A percentile compares a stretch with the other conserved stretches of the same genome.
Evolutionary conservation across 352 stramenopile species (phyloP).

Genomic region (Phytopythium cucurbitacearum): DNA sequence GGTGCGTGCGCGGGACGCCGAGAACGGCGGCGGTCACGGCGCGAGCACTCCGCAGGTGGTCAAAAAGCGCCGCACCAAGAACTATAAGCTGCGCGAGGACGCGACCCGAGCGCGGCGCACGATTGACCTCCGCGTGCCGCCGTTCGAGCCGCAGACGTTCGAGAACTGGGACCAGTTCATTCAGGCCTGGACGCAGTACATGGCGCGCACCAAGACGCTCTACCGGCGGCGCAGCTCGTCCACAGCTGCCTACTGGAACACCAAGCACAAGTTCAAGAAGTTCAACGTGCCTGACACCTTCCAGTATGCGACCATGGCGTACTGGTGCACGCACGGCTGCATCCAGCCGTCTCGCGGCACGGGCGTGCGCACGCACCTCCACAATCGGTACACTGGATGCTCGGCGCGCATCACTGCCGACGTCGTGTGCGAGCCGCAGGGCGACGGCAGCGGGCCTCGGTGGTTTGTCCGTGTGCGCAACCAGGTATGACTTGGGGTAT

Average conservation of each 20-base stretch:
- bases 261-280: conserved; percentile 71
- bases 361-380: conserved; percentile 66
- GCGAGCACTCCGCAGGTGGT: conserved; percentile 20
- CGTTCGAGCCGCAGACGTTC: conserved; percentile 55
- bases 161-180: conserved; percentile 65
- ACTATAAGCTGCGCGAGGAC: conserved; percentile 75
- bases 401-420: conserved; percentile 68
- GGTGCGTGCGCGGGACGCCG: too few species aligned
- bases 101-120: conserved; percentile 47
- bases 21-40: not conserved
- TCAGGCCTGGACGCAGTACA: conserved; percentile 60
- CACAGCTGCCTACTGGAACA: conserved; percentile 72
- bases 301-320: conserved; percentile 80
- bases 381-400: conserved; percentile 79
- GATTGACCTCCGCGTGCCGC: conserved; percentile 35
- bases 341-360: conserved; percentile 70
- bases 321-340: conserved; percentile 82
- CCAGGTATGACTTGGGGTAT: conserved; percentile 23
- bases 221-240: conserved; percentile 69
- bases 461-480: conserved; percentile 80
- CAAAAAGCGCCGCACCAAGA: conserved; percentile 82
- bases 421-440: conserved; percentile 54
- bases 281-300: conserved; percentile 63
- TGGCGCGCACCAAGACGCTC: conserved; percentile 66
- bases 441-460: conserved; percentile 31